phyloP scores from a whole-genome alignment of 371 early-diverging fungal species.

The Mucor piriformis region DNA sequence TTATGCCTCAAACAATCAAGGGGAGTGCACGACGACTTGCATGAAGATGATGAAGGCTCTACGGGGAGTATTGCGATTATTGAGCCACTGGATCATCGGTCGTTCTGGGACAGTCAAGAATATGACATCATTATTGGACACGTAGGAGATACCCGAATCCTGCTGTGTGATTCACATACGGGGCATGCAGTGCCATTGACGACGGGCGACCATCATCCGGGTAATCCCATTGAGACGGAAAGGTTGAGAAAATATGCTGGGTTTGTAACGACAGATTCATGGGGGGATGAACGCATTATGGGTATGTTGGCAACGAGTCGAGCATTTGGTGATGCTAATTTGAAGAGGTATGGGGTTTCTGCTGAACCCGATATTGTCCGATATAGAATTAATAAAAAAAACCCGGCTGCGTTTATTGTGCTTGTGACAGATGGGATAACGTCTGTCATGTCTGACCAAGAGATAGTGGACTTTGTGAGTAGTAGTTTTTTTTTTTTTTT shows the following conservation, averaged over 20 bases:
- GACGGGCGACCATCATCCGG: constrained; percentile 68
- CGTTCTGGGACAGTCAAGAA: constrained; percentile 65
- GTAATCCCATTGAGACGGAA: constrained; percentile 57
- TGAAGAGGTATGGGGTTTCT: constrained; percentile 75
- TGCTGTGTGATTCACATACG: constrained; percentile 58
- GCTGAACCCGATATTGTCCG: constrained; percentile 74
- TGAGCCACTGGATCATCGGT: constrained; percentile 51
- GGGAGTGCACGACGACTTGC: constrained; percentile 17
- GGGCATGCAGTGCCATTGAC: constrained; percentile 60
- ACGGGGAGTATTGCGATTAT: constrained; percentile 65
- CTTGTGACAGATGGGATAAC: constrained; percentile 77
- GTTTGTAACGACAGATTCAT: constrained; percentile 72
- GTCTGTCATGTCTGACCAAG: constrained; percentile 78
- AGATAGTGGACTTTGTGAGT: constrained; percentile 74
- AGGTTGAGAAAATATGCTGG: constrained; percentile 65
- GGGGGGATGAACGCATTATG: constrained; percentile 77
- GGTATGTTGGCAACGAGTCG: constrained; percentile 75
- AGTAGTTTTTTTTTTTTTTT: not conserved
- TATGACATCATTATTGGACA: constrained; percentile 62
- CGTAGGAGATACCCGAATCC: constrained; percentile 66
- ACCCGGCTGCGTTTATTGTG: constrained; percentile 55
- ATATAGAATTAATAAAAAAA: constrained; percentile 32
- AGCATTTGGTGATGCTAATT: constrained; percentile 73
- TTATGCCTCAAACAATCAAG: constrained; percentile 30
- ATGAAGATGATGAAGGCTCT: constrained; percentile 55